Evolutionary conservation across 2,329 filamentous ascomycete species (phyloP).

Genomic region (Clonostachys sp.): DNA sequence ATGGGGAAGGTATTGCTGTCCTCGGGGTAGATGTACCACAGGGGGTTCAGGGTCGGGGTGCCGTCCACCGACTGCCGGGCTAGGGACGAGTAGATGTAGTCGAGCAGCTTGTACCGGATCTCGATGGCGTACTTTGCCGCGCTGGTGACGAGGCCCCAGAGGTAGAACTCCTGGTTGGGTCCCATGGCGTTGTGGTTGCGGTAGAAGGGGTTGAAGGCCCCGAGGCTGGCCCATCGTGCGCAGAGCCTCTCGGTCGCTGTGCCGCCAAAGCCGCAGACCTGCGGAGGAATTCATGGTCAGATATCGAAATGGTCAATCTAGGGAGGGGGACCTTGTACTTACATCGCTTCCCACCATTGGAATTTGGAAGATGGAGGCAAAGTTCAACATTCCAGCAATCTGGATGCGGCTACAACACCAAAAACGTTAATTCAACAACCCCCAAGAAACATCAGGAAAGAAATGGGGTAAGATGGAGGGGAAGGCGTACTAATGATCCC

Average conservation of each 20-base stretch:
- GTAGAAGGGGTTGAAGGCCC: constrained; percentile 65
- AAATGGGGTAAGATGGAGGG: constrained; percentile 10
- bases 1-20: constrained; percentile 35
- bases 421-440: no score
- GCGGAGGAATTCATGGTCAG: background rate
- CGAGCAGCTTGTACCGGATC: constrained; percentile 65
- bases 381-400: constrained; percentile 55
- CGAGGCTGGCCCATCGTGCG: constrained; percentile 61
- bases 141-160: constrained; percentile 54
- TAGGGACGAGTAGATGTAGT: constrained; percentile 72
- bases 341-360: constrained; percentile 67
- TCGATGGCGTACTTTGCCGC: constrained; percentile 64
- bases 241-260: constrained; percentile 60
- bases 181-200: constrained; percentile 55
- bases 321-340: background rate
- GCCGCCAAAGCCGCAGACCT: constrained; percentile 66
- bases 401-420: constrained; percentile 40
- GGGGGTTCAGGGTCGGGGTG: constrained; percentile 60
- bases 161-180: constrained; percentile 59
- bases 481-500: constrained; percentile 43
- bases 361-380: constrained; percentile 61
- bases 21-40: constrained; percentile 64
- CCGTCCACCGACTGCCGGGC: constrained; percentile 56
- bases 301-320: background rate
- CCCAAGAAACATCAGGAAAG: no score